Evolutionary conservation across 2,329 filamentous ascomycete species (phyloP).

Genomic region (Geoglossum cookeanum): DNA sequence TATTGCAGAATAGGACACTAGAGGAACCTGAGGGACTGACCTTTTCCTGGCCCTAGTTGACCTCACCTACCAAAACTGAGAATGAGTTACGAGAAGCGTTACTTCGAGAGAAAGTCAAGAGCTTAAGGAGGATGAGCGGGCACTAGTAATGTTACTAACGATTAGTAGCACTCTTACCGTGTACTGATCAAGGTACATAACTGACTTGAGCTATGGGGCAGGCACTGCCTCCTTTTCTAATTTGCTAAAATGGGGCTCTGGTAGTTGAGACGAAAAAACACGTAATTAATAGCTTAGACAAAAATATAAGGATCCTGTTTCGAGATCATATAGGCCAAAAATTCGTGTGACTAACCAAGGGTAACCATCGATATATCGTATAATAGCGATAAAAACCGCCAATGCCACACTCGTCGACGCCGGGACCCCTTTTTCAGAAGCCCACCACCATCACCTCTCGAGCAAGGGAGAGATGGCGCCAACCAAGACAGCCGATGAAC

Average conservation of each 20-base stretch:
- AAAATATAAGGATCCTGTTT: not conserved
- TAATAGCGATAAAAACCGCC: too few species aligned
- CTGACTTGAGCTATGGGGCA: not conserved
- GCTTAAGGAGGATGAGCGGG: not conserved
- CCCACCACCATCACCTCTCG: too few species aligned
- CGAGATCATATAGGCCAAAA: too few species aligned
- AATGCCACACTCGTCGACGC: too few species aligned
- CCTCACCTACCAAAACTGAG: not conserved
- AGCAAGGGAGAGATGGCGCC: too few species aligned
- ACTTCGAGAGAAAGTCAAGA: constrained; percentile 3
- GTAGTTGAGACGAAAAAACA: not conserved
- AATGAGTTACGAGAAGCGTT: constrained; percentile 4
- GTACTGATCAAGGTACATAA: not conserved
- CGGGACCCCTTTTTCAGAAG: too few species aligned
- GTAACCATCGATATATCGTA: too few species aligned
- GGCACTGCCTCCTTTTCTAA: not conserved
- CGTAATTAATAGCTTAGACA: not conserved
- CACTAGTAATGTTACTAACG: not conserved
- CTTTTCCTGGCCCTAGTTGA: not conserved
- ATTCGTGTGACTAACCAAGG: too few species aligned
- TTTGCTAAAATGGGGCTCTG: not conserved
- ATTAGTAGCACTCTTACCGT: not conserved
- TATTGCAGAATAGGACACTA: not conserved
- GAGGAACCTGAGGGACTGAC: not conserved
- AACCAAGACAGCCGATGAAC: too few species aligned